Percentiles rank a stretch among this genome's conserved stretches.
Conservation (phyloP, 768 basidiomycete genomes). For the Lactifluus piperatus region DNA sequence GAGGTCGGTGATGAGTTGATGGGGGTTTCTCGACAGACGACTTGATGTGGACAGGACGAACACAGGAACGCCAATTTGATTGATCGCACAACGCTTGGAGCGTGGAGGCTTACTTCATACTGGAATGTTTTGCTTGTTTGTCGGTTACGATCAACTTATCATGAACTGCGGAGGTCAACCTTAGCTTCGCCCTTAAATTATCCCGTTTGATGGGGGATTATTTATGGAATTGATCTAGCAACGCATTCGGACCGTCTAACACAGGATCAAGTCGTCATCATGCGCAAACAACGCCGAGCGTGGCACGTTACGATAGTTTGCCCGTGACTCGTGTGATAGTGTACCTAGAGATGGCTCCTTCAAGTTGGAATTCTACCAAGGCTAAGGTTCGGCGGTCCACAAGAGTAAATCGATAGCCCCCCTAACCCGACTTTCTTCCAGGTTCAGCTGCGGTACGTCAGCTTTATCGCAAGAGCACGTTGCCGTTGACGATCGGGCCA, state of each 20-base stretch:
- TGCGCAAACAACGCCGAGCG: slow-evolving; percentile 2
- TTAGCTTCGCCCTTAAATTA: background rate
- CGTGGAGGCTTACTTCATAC: background rate
- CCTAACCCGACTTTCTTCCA: slow-evolving; percentile 20
- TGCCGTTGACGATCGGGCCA: background rate
- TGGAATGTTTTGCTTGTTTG: background rate
- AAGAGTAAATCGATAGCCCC: background rate
- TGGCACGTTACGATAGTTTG: background rate
- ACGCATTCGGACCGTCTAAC: too few relatives aligned
- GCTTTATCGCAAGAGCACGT: background rate
- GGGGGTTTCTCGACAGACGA: too few relatives aligned
- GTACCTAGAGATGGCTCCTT: slow-evolving; percentile 31
- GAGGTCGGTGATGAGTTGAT: background rate
- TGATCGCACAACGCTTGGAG: background rate
- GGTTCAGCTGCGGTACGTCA: slow-evolving; percentile 41
- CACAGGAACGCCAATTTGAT: background rate
- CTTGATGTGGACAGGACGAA: too few relatives aligned
- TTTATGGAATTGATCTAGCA: background rate
- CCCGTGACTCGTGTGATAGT: background rate
- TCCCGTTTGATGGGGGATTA: background rate
- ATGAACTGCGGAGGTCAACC: background rate
- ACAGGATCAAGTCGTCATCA: background rate
- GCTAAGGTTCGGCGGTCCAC: slow-evolving; percentile 36
- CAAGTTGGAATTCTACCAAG: slow-evolving; percentile 49
- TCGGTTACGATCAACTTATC: background rate